A percentile compares a stretch with the other conserved stretches of the same genome.
phyloP scores from a whole-genome alignment of 768 basidiomycete species.

The Gloeostereum incarnatum region DNA sequence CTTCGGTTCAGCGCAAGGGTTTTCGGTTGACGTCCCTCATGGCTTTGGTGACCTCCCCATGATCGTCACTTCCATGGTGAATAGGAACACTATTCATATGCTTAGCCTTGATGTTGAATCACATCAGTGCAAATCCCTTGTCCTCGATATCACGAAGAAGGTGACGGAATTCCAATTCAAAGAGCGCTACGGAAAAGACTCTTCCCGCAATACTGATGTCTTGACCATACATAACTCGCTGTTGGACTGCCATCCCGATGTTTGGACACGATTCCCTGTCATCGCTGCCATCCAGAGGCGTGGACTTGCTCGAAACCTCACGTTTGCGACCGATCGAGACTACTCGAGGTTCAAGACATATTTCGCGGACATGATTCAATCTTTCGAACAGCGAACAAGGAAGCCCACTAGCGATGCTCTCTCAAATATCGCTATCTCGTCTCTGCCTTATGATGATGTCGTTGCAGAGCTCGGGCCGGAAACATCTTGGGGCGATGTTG shows the following conservation, averaged over 20 bases:
- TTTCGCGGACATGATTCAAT: slow-evolving; percentile 32
- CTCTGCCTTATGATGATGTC: slow-evolving; percentile 20
- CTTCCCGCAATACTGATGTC: slow-evolving; percentile 8
- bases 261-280: slow-evolving; percentile 56
- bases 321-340: slow-evolving; percentile 32
- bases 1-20: slow-evolving; percentile 42
- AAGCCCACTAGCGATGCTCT: slow-evolving; percentile 43
- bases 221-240: slow-evolving; percentile 35
- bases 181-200: slow-evolving; percentile 15
- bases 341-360: slow-evolving; percentile 26
- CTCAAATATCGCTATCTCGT: slow-evolving; percentile 23
- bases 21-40: slow-evolving; percentile 21
- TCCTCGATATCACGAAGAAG: slow-evolving; percentile 44
- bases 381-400: slow-evolving; percentile 38
- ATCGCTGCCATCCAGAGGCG: slow-evolving; percentile 37
- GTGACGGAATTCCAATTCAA: slow-evolving; percentile 48
- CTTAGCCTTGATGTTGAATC: slow-evolving; percentile 24
- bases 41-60: slow-evolving; percentile 13
- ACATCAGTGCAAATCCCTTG: slow-evolving; percentile 28
- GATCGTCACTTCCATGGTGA: slow-evolving; percentile 35
- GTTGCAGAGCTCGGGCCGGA: slow-evolving; percentile 7
- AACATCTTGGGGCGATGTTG: slow-evolving; percentile 19
- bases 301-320: slow-evolving; percentile 23
- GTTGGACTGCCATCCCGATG: slow-evolving; percentile 43
- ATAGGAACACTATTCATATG: slow-evolving; percentile 30